A percentile compares a stretch with the other conserved stretches of the same genome.
Conservation (phyloP, 1,284 basidiomycete species). For the Fomitopsis schrenkii region DNA sequence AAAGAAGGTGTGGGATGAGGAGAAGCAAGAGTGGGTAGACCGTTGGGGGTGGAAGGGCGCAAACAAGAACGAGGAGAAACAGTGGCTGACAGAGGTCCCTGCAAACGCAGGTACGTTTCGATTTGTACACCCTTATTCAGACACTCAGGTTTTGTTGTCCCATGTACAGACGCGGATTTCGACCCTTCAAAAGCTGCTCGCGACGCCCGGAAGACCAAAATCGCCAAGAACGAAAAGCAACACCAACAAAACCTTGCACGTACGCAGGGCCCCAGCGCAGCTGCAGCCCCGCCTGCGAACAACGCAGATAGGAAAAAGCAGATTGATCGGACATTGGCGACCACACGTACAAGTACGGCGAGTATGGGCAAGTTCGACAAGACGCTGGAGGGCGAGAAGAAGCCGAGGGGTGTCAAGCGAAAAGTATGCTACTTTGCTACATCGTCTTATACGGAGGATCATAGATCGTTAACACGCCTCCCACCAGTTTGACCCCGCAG, state of each 20-base stretch:
- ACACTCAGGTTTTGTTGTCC: background rate
- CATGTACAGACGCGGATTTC: constrained; percentile 55
- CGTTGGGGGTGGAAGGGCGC: constrained; percentile 91
- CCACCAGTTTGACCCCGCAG: constrained; percentile 76
- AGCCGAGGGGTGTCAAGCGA: constrained; percentile 84
- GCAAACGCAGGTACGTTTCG: constrained; percentile 69
- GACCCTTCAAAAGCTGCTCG: constrained; percentile 80
- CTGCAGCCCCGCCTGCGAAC: constrained; percentile 28
- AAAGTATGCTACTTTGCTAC: constrained; percentile 58
- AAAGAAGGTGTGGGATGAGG: constrained; percentile 91
- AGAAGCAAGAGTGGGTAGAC: constrained; percentile 89
- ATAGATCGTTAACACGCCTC: background rate
- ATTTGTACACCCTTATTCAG: no score
- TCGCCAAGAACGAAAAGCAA: constrained; percentile 86
- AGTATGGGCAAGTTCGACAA: constrained; percentile 93
- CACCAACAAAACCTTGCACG: constrained; percentile 77
- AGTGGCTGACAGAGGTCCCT: constrained; percentile 93
- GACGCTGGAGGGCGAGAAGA: constrained; percentile 88
- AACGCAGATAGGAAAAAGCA: constrained; percentile 57
- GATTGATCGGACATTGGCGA: constrained; percentile 75
- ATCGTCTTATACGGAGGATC: background rate
- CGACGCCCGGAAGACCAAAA: constrained; percentile 74
- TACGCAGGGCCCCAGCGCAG: constrained; percentile 31
- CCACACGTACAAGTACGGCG: constrained; percentile 84
- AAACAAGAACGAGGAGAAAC: constrained; percentile 85